Conservation (phyloP, 148 eudicot genomes). For the Limonium bicolor region DNA sequence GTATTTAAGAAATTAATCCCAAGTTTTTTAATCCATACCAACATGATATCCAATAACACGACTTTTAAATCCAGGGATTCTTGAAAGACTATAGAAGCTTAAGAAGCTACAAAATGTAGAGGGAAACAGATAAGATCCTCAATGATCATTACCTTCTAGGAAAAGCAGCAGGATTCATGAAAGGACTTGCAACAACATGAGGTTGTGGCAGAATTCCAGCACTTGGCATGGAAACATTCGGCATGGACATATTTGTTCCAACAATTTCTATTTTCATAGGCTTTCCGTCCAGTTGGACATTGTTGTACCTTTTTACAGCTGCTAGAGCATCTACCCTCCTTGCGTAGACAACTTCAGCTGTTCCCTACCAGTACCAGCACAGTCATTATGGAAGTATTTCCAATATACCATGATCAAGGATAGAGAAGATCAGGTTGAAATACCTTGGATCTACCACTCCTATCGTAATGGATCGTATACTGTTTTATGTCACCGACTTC, state of each 20-base stretch:
- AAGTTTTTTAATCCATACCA: too few species aligned
- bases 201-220: conserved; percentile 1
- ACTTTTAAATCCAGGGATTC: too few species aligned
- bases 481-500: conserved; percentile 79
- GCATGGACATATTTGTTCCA: conserved; percentile 6
- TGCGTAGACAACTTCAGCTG: conserved; percentile 73
- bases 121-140: too few species aligned
- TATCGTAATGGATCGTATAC: conserved; percentile 50
- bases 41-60: too few species aligned
- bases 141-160: conserved; percentile 22
- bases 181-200: background rate
- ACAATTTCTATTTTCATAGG: conserved; percentile 85
- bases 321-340: conserved; percentile 61
- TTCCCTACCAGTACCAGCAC: too few species aligned
- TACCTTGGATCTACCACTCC: conserved; percentile 86
- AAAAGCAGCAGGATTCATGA: conserved; percentile 4
- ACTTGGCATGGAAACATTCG: background rate
- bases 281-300: conserved; percentile 89
- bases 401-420: too few species aligned
- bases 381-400: too few species aligned
- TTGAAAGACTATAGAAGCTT: too few species aligned
- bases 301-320: conserved; percentile 75
- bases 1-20: too few species aligned
- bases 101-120: too few species aligned
- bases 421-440: background rate